Conservation (phyloP, 768 basidiomycete genomes). For the Tephrocybe sp. region DNA sequence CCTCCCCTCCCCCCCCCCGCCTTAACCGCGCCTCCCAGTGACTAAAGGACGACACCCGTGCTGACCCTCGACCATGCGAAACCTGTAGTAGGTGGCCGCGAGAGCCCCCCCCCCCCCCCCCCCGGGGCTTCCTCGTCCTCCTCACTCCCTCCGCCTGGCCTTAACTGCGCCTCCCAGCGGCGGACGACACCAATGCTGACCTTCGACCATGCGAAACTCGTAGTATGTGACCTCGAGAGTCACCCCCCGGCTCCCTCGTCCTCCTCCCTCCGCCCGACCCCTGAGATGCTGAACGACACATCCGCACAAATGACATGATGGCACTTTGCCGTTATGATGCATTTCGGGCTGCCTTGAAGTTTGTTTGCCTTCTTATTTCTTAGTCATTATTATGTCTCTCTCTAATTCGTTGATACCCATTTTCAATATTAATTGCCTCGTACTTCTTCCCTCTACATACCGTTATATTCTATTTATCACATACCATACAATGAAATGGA, state of each 20-base stretch:
- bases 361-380: background rate
- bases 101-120: background rate
- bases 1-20: no score
- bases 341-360: background rate
- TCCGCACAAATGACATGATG: background rate
- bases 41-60: background rate
- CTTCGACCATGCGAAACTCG: background rate
- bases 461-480: no score
- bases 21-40: no score
- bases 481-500: no score
- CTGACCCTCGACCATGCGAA: background rate
- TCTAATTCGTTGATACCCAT: no score
- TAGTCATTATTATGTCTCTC: no score
- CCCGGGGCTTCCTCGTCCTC: background rate
- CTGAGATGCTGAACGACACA: background rate
- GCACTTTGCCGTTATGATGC: background rate
- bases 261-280: background rate
- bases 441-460: no score
- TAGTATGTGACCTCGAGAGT: background rate
- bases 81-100: background rate
- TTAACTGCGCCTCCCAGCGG: no score
- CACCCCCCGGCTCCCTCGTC: background rate
- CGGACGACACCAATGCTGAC: background rate
- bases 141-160: no score
- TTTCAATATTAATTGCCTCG: no score